A percentile compares a stretch with the other conserved stretches of the same genome.
Evolutionary conservation across 306 rosid genomes (phyloP).

Genomic region (Vigna hirtella): DNA sequence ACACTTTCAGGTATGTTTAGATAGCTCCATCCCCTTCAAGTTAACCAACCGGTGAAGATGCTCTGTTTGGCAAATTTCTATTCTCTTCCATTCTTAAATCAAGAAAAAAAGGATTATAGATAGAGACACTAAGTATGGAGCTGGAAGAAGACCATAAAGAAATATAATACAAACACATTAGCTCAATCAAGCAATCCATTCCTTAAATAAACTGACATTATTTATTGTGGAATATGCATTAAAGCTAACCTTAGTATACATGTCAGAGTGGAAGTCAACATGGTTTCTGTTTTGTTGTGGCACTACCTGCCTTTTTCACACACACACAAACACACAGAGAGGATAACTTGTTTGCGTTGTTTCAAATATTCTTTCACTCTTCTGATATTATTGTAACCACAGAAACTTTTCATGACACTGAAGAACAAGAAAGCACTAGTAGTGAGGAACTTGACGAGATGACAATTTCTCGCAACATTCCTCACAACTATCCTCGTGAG

Average conservation of each 20-base stretch:
- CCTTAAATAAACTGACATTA: constrained; percentile 20
- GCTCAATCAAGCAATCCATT: not conserved
- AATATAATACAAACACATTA: not conserved
- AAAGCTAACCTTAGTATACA: constrained; percentile 2
- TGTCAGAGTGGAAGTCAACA: constrained; percentile 25
- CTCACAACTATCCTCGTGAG: constrained; percentile 68
- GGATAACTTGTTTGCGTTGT: constrained; percentile 20
- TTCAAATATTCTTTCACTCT: constrained; percentile 24
- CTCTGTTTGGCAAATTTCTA: not conserved
- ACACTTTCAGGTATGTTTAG: constrained; percentile 72
- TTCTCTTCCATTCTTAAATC: constrained; percentile 1
- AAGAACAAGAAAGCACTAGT: constrained; percentile 72
- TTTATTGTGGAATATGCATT: constrained; percentile 24
- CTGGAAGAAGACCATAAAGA: constrained; percentile 11
- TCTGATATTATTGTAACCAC: constrained; percentile 54
- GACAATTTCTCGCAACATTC: constrained; percentile 69
- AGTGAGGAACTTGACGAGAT: constrained; percentile 75
- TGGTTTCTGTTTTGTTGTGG: constrained; percentile 17
- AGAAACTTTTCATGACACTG: constrained; percentile 65
- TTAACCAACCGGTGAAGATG: constrained; percentile 2
- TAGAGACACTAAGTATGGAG: constrained; percentile 3
- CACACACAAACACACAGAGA: not conserved
- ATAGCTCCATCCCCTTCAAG: not conserved
- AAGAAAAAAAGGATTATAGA: constrained; percentile 5
- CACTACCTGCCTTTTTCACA: not conserved